Conservation (phyloP, 140 eudicot genomes). For the Oenanthe javanica region DNA sequence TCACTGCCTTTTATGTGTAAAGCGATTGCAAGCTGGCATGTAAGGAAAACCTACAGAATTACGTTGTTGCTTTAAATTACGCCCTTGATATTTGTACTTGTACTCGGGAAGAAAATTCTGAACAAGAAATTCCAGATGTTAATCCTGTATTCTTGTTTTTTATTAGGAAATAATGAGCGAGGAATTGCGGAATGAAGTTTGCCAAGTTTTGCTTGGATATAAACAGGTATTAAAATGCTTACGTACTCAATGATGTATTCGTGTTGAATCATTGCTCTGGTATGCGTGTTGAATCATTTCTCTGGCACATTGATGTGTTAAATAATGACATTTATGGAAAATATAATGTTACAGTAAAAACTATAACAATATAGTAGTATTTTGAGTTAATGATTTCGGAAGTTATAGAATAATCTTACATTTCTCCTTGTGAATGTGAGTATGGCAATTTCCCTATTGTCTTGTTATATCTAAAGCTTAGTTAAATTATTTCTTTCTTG, state of each 20-base stretch:
- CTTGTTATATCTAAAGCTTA: neutral
- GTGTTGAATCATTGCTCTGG: neutral
- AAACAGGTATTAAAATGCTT: slow-evolving; percentile 54
- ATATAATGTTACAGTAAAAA: no score
- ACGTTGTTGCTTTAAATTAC: neutral
- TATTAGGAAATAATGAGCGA: slow-evolving; percentile 82
- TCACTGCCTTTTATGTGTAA: slow-evolving; percentile 46
- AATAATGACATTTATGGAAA: neutral
- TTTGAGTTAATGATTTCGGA: neutral
- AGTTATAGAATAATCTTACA: neutral
- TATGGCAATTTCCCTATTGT: neutral
- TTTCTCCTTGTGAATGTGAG: neutral
- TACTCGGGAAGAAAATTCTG: neutral
- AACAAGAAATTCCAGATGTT: neutral
- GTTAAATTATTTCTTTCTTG: neutral
- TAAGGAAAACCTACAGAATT: slow-evolving; percentile 23
- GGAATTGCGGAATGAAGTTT: slow-evolving; percentile 77
- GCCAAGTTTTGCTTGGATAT: slow-evolving; percentile 86
- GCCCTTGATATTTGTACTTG: neutral
- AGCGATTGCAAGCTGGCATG: slow-evolving; percentile 70
- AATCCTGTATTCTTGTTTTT: slow-evolving; percentile 2
- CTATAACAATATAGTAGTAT: neutral
- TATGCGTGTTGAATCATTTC: neutral
- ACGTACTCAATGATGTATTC: neutral
- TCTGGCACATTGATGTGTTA: neutral